Percentiles rank a stretch among this genome's conserved stretches.
Conservation (phyloP, 2,329 filamentous ascomycete genomes). For the Epichloe sp. region DNA sequence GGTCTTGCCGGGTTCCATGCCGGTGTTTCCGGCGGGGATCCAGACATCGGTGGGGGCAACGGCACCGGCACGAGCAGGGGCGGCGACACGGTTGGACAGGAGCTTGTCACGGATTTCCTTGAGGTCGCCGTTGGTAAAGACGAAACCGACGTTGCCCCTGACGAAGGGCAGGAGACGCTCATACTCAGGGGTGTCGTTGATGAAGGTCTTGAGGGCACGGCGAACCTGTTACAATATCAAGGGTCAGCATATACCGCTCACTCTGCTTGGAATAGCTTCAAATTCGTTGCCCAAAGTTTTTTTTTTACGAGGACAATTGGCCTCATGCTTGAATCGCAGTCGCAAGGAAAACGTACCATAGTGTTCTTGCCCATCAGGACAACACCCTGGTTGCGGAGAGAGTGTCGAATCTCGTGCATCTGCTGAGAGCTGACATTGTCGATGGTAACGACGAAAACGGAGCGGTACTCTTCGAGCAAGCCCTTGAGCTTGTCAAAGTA, state of each 20-base stretch:
- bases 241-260: conserved; percentile 9
- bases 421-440: conserved; percentile 99
- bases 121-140: conserved; percentile 97
- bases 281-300: background rate
- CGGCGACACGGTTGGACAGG: conserved; percentile 91
- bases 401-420: conserved; percentile 98
- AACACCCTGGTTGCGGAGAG: conserved; percentile 82
- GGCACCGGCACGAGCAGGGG: conserved; percentile 95
- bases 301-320: no score
- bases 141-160: conserved; percentile 97
- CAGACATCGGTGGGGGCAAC: conserved; percentile 87
- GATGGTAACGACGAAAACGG: conserved; percentile 92
- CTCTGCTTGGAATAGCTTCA: background rate
- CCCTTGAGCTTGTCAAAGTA: conserved; percentile 99
- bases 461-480: conserved; percentile 92
- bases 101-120: conserved; percentile 91
- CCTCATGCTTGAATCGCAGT: background rate
- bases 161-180: conserved; percentile 93
- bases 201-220: conserved; percentile 92
- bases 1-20: conserved; percentile 99
- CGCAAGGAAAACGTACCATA: conserved; percentile 55
- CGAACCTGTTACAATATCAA: conserved; percentile 48
- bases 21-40: conserved; percentile 96
- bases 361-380: conserved; percentile 99
- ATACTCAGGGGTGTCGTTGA: conserved; percentile 85